A percentile compares a stretch with the other conserved stretches of the same genome.
Evolutionary conservation across 495 filamentous ascomycete species (phyloP).

Genomic region (Xylaria curta): DNA sequence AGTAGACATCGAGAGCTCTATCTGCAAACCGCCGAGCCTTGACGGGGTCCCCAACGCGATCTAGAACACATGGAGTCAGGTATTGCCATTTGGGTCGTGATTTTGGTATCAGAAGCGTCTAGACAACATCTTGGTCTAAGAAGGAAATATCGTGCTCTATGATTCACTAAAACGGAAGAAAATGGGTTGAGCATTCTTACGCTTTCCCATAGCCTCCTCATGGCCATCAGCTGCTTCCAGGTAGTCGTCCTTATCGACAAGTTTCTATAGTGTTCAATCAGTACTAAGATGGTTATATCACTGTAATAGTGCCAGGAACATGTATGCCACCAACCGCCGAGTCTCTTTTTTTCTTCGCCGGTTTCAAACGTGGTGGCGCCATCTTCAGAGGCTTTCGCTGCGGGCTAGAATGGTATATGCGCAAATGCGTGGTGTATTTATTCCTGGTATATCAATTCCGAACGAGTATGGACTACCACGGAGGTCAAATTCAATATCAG

Average conservation of each 20-base stretch:
- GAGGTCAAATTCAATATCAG: too few relatives aligned
- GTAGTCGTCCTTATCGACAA: slow-evolving; percentile 36
- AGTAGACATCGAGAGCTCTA: slow-evolving; percentile 68
- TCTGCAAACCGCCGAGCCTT: slow-evolving; percentile 73
- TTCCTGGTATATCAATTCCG: neutral
- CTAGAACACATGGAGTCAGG: too few relatives aligned
- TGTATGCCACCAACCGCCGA: neutral
- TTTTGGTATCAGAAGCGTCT: too few relatives aligned
- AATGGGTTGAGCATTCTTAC: too few relatives aligned
- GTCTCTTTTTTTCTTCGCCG: slow-evolving; percentile 16
- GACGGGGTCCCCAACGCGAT: slow-evolving; percentile 70
- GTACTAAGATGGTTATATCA: neutral
- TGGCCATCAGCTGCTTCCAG: slow-evolving; percentile 64
- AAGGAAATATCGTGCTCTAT: too few relatives aligned
- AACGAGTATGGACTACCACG: neutral
- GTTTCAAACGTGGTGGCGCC: slow-evolving; percentile 21
- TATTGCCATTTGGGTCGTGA: too few relatives aligned
- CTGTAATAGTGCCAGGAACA: neutral
- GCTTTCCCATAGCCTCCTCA: slow-evolving; percentile 75
- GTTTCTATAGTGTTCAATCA: slow-evolving; percentile 30
- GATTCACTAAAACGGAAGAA: too few relatives aligned
- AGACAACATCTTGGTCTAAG: too few relatives aligned
- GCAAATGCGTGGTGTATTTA: neutral
- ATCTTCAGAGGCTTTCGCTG: slow-evolving; percentile 3
- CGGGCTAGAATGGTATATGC: neutral